Conservation (phyloP, 2,329 filamentous ascomycete genomes). For the Venturia pyrina region DNA sequence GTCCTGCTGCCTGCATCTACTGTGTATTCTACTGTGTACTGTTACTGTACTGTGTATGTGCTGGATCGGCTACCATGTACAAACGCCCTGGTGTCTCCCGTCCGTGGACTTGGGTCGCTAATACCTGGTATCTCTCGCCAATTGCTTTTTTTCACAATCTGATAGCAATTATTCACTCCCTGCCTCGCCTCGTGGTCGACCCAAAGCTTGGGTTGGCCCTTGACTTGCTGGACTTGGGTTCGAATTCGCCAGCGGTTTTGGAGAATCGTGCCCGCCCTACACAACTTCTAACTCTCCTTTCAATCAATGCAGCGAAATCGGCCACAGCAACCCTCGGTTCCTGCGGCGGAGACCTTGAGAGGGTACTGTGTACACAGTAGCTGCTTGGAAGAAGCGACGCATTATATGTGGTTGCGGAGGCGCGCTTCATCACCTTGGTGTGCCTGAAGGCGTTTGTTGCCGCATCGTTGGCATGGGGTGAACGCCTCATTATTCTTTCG, state of each 20-base stretch:
- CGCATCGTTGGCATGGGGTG: too few relatives aligned
- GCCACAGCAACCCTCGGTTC: background rate
- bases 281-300: too few relatives aligned
- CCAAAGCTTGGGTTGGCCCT: background rate
- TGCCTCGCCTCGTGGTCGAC: background rate
- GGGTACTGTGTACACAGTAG: background rate
- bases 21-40: too few relatives aligned
- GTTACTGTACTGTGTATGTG: too few relatives aligned
- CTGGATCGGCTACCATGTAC: background rate
- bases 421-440: background rate
- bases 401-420: background rate
- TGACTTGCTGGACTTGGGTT: too few relatives aligned
- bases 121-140: background rate
- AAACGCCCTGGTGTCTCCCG: background rate
- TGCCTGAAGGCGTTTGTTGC: background rate
- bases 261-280: background rate
- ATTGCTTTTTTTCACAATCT: background rate
- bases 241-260: background rate
- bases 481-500: background rate
- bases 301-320: background rate
- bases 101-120: background rate
- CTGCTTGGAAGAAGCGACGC: background rate
- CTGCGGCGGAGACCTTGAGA: background rate
- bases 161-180: background rate
- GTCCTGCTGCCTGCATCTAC: too few relatives aligned